Evolutionary conservation across 352 stramenopile genomes (phyloP).

Genomic region (Ophiocytium majus): DNA sequence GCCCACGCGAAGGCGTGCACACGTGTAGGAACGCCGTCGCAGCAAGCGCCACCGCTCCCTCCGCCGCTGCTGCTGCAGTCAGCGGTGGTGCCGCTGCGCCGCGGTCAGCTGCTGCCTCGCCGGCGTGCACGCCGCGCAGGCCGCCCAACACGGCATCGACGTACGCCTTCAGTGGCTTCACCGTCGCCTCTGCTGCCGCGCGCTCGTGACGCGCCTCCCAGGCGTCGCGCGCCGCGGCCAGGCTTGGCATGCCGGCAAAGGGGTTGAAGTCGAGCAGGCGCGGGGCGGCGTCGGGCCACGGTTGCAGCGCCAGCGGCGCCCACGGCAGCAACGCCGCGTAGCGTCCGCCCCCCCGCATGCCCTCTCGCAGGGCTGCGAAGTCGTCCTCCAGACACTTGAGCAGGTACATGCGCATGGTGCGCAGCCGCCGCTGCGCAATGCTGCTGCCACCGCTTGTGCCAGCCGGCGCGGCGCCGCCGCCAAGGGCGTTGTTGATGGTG

Average conservation of each 20-base stretch:
- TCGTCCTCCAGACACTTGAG: not conserved
- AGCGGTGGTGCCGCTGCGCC: not conserved
- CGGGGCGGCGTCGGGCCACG: not conserved
- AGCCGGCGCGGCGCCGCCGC: too few species aligned
- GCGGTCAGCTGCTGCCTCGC: not conserved
- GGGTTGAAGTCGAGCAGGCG: not conserved
- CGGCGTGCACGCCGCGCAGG: too few species aligned
- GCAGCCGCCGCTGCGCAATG: not conserved
- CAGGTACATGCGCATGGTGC: not conserved
- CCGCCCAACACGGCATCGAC: too few species aligned
- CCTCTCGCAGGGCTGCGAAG: not conserved
- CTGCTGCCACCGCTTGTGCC: too few species aligned
- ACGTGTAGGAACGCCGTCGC: not conserved
- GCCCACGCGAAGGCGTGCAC: too few species aligned
- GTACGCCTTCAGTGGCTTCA: too few species aligned
- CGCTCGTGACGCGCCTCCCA: not conserved
- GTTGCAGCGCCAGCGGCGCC: not conserved
- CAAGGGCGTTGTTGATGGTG: not conserved
- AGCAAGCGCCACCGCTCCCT: not conserved
- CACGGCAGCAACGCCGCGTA: not conserved
- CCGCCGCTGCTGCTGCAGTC: not conserved
- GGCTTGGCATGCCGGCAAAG: not conserved
- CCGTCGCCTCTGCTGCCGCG: too few species aligned
- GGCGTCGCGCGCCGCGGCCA: not conserved
- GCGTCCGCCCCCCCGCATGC: not conserved